Evolutionary conservation across 805 yeast species (phyloP).

Genomic region (Monosporozyma solicola): DNA sequence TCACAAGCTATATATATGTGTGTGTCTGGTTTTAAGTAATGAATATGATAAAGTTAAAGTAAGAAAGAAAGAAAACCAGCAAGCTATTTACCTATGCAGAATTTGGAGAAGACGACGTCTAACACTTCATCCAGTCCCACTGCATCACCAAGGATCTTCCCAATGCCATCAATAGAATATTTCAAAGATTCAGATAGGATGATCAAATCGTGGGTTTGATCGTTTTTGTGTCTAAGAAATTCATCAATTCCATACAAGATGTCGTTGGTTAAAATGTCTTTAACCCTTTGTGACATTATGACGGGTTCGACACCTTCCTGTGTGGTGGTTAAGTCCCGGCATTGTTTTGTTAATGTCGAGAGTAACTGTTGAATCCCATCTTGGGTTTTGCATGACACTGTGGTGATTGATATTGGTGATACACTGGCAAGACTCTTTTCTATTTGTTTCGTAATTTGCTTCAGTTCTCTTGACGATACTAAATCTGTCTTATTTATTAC

Average conservation of each 20-base stretch:
- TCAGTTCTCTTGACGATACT: slow-evolving; percentile 15
- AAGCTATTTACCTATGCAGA: slow-evolving; percentile 84
- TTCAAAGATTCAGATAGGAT: slow-evolving; percentile 70
- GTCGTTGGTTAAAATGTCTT: slow-evolving; percentile 65
- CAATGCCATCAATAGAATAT: slow-evolving; percentile 75
- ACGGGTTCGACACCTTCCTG: slow-evolving; percentile 54
- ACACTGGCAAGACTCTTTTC: slow-evolving; percentile 11
- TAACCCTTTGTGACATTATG: slow-evolving; percentile 63
- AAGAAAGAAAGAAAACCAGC: not conserved
- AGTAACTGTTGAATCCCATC: slow-evolving; percentile 47
- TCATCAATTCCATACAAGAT: slow-evolving; percentile 68
- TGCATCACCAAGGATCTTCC: slow-evolving; percentile 83
- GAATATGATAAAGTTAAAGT: not conserved
- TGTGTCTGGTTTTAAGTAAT: not conserved
- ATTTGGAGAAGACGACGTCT: slow-evolving; percentile 83
- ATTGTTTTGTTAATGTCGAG: slow-evolving; percentile 33
- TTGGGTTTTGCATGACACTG: slow-evolving; percentile 54
- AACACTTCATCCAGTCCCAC: slow-evolving; percentile 85
- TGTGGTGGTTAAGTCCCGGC: slow-evolving; percentile 39
- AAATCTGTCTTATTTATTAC: slow-evolving; percentile 58
- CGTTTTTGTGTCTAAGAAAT: slow-evolving; percentile 40
- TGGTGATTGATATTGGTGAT: slow-evolving; percentile 20
- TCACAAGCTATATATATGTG: slow-evolving; percentile 33
- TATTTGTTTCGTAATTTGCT: slow-evolving; percentile 9
- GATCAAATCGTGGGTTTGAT: slow-evolving; percentile 55